Base-by-base conservation (phyloP, 2,329 filamentous ascomycete genomes). In the Onygenales sp. region DNA sequence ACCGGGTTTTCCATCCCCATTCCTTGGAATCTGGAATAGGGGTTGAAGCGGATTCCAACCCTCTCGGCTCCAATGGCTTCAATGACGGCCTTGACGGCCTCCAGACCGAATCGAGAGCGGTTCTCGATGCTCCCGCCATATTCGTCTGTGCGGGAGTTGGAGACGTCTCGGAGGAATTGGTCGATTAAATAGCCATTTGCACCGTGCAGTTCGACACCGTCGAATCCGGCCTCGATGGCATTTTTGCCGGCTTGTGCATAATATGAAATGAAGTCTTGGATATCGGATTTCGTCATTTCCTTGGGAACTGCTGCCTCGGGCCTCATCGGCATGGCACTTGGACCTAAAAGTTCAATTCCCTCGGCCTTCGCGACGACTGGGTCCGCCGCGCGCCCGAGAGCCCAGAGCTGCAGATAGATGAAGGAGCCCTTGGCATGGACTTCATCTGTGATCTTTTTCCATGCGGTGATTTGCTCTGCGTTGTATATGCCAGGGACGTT, bases 371-470 rank as follows among this genome's bases (percentile, higher is more conserved):
- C 58, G 5, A 70, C 61, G 1, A 65, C 56, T 0, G 68, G 64
- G 55, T 72, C 65, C 0, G 78, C 78, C 2, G 76, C 74, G 3
- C 84, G 77, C 3, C 85, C 83, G 5, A 81, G 69, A 0, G 76
- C 77, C 75, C 81, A 86, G 0, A 87, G 71, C 62, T 87, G 85
- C 2, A 75, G 64, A 67, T 74, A 86, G 51, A 86, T 81, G 62
- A 74, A 80, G 14, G 74, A 77, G 5, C 78, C 79, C 60, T 83
- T 83, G 21, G 72, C 72, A 63, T 88, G 85, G 0, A 87, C 81
- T 0, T 78, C 79, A 32, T 81, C 76, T 2, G 79, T 82, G 43
- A 87, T 70, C 11, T 75, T 67, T 57, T 76, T 80, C 84, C 84
- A 87, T 0, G 72, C 78, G 1, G 72, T 73, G 42, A 84, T 72